A percentile compares a stretch with the other conserved stretches of the same genome.
These are phyloP conservation scores for Phaeotremella fagi DNA, from an alignment of 768 basidiomycete genomes.

Conservation along the genomic window DNA sequence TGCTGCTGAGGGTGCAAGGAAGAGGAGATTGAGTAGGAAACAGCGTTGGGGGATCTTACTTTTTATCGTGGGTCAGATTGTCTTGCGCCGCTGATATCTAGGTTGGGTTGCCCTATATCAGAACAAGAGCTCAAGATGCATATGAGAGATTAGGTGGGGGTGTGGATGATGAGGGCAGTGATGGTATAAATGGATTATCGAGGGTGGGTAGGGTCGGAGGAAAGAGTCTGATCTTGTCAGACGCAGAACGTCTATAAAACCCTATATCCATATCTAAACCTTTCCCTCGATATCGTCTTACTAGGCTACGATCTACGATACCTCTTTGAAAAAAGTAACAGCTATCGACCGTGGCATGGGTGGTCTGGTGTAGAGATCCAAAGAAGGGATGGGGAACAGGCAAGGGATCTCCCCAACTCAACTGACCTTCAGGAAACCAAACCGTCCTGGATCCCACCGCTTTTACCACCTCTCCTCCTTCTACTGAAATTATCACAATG, in stretches of 20 bases:
- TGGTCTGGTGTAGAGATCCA: constrained; percentile 62
- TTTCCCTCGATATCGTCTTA: constrained; percentile 72
- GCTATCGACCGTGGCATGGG: constrained; percentile 85
- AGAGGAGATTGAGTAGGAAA: constrained; percentile 57
- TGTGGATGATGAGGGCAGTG: constrained; percentile 63
- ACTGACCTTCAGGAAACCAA: no score
- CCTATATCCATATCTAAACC: constrained; percentile 77
- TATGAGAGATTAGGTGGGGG: constrained; percentile 87
- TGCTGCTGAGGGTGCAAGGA: constrained; percentile 9
- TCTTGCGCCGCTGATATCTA: constrained; percentile 43
- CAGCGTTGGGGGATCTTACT: constrained; percentile 74
- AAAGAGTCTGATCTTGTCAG: no score
- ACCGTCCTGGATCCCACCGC: constrained; percentile 22
- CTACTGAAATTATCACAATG: constrained; percentile 95
- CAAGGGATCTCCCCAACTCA: no score
- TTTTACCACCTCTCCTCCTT: constrained; percentile 81
- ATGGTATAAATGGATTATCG: no score
- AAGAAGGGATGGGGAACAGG: no score
- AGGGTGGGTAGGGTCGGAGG: no score
- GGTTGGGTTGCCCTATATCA: constrained; percentile 84
- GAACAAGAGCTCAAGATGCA: constrained; percentile 83
- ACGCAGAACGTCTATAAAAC: constrained; percentile 58
- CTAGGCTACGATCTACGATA: constrained; percentile 81
- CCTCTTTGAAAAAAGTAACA: constrained; percentile 77
- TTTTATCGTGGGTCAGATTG: constrained; percentile 73